These are phyloP conservation scores for Acacia melanoxylon DNA, from an alignment of 306 rosid species.

Conservation along the genomic window DNA sequence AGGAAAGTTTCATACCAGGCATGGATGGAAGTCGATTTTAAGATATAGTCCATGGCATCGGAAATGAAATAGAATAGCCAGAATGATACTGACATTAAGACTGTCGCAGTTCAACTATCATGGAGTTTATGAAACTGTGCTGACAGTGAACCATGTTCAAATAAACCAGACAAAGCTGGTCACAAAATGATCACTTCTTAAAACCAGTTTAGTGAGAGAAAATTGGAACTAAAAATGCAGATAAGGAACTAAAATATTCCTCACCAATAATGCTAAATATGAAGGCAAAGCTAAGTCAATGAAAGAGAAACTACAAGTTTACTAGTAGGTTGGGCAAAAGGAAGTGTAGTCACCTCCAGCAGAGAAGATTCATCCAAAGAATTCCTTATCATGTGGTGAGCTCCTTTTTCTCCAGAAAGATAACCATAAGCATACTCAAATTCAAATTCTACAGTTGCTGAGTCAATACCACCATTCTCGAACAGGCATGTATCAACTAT, in stretches of 20 bases:
- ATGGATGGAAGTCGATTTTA: too few relatives aligned
- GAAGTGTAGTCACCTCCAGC: slow-evolving; percentile 46
- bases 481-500: slow-evolving; percentile 55
- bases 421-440: slow-evolving; percentile 76
- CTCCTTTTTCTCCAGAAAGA: slow-evolving; percentile 83
- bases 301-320: slow-evolving; percentile 17
- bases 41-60: not conserved
- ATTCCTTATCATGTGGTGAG: slow-evolving; percentile 57
- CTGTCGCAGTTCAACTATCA: not conserved
- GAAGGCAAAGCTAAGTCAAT: slow-evolving; percentile 5
- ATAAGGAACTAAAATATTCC: slow-evolving; percentile 13
- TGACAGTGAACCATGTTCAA: not conserved
- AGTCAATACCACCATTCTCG: slow-evolving; percentile 58
- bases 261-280: not conserved
- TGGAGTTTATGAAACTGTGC: not conserved
- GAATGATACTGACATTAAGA: not conserved
- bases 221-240: slow-evolving; percentile 6
- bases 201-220: not conserved
- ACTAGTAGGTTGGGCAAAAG: slow-evolving; percentile 24
- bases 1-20: not conserved
- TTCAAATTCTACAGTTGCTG: slow-evolving; percentile 75
- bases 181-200: not conserved
- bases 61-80: not conserved
- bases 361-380: slow-evolving; percentile 45
- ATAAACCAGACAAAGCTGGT: not conserved